Evolutionary conservation across 352 stramenopile genomes (phyloP).

Genomic region (Globisporangium nodosum): DNA sequence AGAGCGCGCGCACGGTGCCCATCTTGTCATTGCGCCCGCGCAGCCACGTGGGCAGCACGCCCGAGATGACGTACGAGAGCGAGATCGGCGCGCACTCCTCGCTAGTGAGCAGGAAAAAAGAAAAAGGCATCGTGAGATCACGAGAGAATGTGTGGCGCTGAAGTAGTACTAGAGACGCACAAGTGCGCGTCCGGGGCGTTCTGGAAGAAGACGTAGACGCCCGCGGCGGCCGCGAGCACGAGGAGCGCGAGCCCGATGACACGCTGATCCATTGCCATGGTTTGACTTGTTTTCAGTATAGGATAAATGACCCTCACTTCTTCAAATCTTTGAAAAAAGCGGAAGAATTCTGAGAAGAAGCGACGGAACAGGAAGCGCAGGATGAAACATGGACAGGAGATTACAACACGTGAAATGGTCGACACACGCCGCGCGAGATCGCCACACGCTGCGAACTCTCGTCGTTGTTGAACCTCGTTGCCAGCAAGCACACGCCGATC

Average conservation of each 20-base stretch:
- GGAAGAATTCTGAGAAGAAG: no score
- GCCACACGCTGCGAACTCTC: no score
- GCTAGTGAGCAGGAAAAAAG: slow-evolving; percentile 12
- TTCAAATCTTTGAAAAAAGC: no score
- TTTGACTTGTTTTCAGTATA: background rate
- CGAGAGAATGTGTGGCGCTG: background rate
- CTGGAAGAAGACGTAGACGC: slow-evolving; percentile 70
- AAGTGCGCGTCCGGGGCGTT: slow-evolving; percentile 57
- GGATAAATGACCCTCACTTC: no score
- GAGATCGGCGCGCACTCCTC: slow-evolving; percentile 66
- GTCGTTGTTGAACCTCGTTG: no score
- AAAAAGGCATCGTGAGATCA: background rate
- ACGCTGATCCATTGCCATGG: slow-evolving; percentile 17
- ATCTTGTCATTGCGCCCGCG: slow-evolving; percentile 84
- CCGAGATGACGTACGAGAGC: slow-evolving; percentile 68
- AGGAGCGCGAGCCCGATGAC: slow-evolving; percentile 39
- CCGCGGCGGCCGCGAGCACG: slow-evolving; percentile 23
- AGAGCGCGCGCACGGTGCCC: slow-evolving; percentile 71
- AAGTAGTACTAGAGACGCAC: slow-evolving; percentile 26
- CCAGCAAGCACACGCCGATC: no score
- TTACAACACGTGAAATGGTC: no score
- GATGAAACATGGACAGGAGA: no score
- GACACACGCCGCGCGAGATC: no score
- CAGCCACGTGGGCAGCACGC: slow-evolving; percentile 74
- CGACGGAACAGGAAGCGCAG: no score